phyloP scores from a whole-genome alignment of 345 rosid genomes.

The Lepidium didymum region DNA sequence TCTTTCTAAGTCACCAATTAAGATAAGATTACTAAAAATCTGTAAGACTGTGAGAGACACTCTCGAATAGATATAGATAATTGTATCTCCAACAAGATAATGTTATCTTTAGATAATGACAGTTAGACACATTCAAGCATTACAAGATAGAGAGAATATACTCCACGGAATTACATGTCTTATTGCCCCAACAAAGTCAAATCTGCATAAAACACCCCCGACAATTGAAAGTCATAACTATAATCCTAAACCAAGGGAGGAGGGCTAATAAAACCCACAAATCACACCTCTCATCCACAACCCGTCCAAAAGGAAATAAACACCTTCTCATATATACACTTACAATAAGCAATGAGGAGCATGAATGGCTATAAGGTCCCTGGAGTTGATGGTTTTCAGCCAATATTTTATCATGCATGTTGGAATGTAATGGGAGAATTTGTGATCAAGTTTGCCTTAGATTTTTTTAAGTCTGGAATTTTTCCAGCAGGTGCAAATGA shows the following conservation, averaged over 20 bases:
- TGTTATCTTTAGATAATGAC: neutral
- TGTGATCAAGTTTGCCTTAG: no score
- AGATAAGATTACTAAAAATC: neutral
- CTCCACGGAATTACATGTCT: conserved; percentile 23
- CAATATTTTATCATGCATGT: no score
- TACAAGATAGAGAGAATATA: conserved; percentile 11
- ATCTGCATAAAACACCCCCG: neutral
- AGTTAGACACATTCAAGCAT: neutral
- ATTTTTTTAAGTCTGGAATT: no score
- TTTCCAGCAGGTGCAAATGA: no score
- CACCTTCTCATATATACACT: neutral
- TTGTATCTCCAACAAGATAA: neutral
- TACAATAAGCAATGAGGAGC: no score
- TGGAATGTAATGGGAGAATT: no score
- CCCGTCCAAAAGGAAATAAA: conserved; percentile 26
- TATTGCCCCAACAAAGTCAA: neutral
- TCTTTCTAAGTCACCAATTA: neutral
- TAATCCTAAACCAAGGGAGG: conserved; percentile 37
- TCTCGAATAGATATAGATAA: neutral
- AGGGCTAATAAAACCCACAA: conserved; percentile 43
- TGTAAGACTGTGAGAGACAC: conserved; percentile 11
- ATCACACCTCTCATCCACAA: conserved; percentile 65
- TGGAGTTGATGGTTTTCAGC: no score
- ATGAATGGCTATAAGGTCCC: no score
- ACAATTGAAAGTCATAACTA: neutral